Conservation (phyloP, 139 green algal species). For the Picochlorum sp. region DNA sequence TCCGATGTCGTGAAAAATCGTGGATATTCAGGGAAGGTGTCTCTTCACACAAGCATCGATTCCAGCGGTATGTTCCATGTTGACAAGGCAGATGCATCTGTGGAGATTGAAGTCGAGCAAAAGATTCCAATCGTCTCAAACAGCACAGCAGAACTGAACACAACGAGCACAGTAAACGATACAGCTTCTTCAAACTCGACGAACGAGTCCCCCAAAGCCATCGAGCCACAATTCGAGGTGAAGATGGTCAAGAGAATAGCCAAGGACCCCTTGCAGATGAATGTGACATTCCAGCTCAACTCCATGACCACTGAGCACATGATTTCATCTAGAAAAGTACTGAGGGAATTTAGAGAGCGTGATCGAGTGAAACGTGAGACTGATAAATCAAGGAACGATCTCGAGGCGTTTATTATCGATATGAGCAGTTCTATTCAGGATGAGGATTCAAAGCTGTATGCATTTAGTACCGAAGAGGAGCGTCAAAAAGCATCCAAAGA, state of each 20-base stretch:
- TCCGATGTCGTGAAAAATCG: slow-evolving; percentile 19
- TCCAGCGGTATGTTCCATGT: slow-evolving; percentile 60
- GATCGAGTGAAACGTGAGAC: slow-evolving; percentile 54
- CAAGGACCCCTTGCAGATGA: slow-evolving; percentile 30
- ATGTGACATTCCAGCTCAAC: slow-evolving; percentile 1
- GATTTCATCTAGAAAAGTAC: slow-evolving; percentile 14
- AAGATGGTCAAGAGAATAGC: slow-evolving; percentile 19
- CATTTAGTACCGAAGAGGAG: slow-evolving; percentile 70
- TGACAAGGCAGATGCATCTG: slow-evolving; percentile 45
- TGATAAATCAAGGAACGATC: slow-evolving; percentile 69
- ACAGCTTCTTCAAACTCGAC: slow-evolving; percentile 7
- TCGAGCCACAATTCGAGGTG: slow-evolving; percentile 9
- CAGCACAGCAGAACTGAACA: slow-evolving; percentile 1
- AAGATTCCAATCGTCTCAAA: slow-evolving; percentile 1
- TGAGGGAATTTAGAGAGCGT: slow-evolving; percentile 20
- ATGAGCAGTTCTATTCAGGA: slow-evolving; percentile 43
- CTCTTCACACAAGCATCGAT: slow-evolving; percentile 54
- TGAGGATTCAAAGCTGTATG: slow-evolving; percentile 14
- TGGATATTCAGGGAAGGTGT: slow-evolving; percentile 37
- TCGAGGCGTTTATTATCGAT: slow-evolving; percentile 87
- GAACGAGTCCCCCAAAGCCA: background rate
- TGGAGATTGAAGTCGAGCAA: slow-evolving; percentile 38
- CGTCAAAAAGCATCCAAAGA: slow-evolving; percentile 41
- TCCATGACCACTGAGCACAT: slow-evolving; percentile 19
- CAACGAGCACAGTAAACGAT: background rate